Conservation (phyloP, 148 eudicot genomes). For the Chenopodium formosanum region DNA sequence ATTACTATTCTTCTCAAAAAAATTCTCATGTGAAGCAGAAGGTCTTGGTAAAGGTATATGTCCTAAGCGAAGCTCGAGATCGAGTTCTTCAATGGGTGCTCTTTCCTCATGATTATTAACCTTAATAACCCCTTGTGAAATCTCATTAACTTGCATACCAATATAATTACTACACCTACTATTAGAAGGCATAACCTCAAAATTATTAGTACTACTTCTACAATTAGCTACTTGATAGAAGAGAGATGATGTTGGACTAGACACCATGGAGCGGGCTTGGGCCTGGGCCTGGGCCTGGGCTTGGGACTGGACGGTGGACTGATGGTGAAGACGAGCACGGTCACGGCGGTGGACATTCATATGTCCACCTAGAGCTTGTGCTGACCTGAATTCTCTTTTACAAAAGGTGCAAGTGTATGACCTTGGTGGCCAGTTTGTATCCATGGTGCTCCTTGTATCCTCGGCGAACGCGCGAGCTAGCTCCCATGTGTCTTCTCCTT, state of each 20-base stretch:
- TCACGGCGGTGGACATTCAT: constrained; percentile 79
- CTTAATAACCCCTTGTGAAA: constrained; percentile 11
- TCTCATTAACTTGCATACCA: constrained; percentile 8
- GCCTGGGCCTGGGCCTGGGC: constrained; percentile 16
- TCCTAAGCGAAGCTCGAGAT: constrained; percentile 39
- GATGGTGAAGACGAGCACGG: constrained; percentile 44
- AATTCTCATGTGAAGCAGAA: neutral
- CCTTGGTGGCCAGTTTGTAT: constrained; percentile 56
- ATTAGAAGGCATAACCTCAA: neutral
- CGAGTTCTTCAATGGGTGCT: constrained; percentile 21
- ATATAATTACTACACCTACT: neutral
- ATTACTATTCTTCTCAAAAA: neutral
- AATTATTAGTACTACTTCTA: neutral
- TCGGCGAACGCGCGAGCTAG: constrained; percentile 22
- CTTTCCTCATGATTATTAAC: constrained; percentile 3
- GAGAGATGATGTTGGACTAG: neutral
- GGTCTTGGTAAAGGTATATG: neutral
- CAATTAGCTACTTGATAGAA: constrained; percentile 8
- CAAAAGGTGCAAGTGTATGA: constrained; percentile 64
- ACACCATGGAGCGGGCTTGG: constrained; percentile 3
- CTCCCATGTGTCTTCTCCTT: constrained; percentile 24
- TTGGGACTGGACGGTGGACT: constrained; percentile 14
- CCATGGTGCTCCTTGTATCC: constrained; percentile 21
- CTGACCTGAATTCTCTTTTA: constrained; percentile 61
- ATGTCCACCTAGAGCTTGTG: constrained; percentile 81